Conservation (phyloP, 345 rosid species). For the Moringa oleifera region DNA sequence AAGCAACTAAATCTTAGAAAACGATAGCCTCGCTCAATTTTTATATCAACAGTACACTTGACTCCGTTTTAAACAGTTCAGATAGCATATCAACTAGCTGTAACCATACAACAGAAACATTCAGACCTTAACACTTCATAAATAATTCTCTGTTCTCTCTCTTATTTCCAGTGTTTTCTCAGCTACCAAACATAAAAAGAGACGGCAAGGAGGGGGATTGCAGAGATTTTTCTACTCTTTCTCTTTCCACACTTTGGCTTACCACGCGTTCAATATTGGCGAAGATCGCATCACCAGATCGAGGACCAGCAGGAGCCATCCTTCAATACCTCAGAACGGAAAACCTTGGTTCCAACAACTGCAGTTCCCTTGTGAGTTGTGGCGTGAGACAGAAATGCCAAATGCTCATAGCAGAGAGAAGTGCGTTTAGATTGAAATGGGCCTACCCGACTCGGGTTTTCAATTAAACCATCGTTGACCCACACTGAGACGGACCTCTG, state of each 20-base stretch:
- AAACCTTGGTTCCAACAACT: neutral
- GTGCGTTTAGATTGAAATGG: no score
- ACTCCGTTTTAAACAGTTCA: neutral
- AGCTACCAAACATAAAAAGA: neutral
- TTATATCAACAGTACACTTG: no score
- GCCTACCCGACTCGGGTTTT: no score
- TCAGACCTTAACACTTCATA: neutral
- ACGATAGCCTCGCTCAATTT: neutral
- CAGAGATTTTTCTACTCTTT: neutral
- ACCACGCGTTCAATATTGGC: constrained; percentile 85
- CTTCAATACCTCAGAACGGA: neutral
- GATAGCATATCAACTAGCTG: neutral
- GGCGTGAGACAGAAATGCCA: no score
- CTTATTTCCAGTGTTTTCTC: neutral
- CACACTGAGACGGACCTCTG: no score
- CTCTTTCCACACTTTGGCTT: constrained; percentile 18
- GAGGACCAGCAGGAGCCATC: constrained; percentile 77
- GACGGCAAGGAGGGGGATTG: neutral
- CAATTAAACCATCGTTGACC: no score
- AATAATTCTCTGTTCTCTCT: neutral
- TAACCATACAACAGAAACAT: neutral
- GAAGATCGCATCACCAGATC: constrained; percentile 93
- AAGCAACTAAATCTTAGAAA: neutral
- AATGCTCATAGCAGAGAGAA: no score
- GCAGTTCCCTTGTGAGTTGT: neutral